These are phyloP conservation scores for Colletotrichum falcatum DNA, from an alignment of 2,329 filamentous ascomycete species.

Conservation along the genomic window DNA sequence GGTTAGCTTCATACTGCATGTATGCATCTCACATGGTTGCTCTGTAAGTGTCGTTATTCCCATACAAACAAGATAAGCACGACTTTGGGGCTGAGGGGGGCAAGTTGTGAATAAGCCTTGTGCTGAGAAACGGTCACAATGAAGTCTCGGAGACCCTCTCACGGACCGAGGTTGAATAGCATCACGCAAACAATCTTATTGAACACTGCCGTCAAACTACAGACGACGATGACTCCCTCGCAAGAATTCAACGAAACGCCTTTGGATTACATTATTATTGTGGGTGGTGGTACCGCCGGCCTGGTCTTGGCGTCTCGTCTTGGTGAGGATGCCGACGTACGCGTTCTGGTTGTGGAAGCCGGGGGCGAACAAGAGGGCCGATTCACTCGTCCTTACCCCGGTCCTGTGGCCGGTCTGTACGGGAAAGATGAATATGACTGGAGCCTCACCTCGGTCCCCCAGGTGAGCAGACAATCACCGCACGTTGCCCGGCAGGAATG, in stretches of 20 bases:
- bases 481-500: too few species aligned
- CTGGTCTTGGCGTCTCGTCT: slow-evolving; percentile 50
- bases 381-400: slow-evolving; percentile 42
- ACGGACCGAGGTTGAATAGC: not conserved
- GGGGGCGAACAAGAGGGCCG: slow-evolving; percentile 41
- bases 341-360: slow-evolving; percentile 48
- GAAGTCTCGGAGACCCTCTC: not conserved
- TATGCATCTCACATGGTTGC: not conserved
- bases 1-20: slow-evolving; percentile 28
- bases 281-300: slow-evolving; percentile 50
- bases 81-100: not conserved
- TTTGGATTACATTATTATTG: slow-evolving; percentile 47
- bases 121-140: too few species aligned
- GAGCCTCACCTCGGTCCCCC: slow-evolving; percentile 44
- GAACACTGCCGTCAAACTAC: too few species aligned
- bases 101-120: too few species aligned
- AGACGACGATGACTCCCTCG: not conserved
- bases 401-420: slow-evolving; percentile 39
- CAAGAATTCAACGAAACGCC: slow-evolving; percentile 4
- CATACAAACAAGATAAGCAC: not conserved
- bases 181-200: not conserved
- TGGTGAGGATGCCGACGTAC: slow-evolving; percentile 42
- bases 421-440: slow-evolving; percentile 44
- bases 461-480: not conserved
- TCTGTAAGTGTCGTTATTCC: not conserved